These are phyloP conservation scores for Melanopsichium pennsylvanicum DNA, from an alignment of 1,284 basidiomycete genomes.

Conservation along the genomic window DNA sequence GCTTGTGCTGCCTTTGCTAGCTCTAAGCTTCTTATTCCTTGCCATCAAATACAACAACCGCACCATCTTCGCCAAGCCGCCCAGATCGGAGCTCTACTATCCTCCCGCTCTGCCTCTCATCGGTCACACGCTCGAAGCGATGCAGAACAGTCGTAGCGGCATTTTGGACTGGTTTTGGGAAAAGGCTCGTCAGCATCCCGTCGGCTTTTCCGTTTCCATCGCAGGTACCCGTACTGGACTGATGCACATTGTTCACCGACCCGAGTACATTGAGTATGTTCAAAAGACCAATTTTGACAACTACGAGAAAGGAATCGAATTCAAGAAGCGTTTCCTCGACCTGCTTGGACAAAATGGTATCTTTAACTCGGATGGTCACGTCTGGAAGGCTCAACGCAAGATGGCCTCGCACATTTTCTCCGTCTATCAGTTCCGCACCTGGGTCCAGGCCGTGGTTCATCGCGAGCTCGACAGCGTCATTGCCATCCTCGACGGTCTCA, in stretches of 20 bases:
- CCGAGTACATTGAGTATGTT: slow-evolving; percentile 60
- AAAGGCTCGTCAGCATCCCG: slow-evolving; percentile 5
- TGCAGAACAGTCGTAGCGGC: slow-evolving; percentile 4
- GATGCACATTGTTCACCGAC: slow-evolving; percentile 39
- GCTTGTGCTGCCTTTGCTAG: slow-evolving; percentile 14
- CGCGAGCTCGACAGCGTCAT: slow-evolving; percentile 47
- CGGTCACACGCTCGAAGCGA: slow-evolving; percentile 28
- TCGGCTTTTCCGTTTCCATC: slow-evolving; percentile 28
- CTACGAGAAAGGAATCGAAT: slow-evolving; percentile 49
- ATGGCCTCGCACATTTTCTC: slow-evolving; percentile 58
- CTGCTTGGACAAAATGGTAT: slow-evolving; percentile 51
- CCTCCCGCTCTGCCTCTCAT: slow-evolving; percentile 31
- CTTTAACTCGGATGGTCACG: slow-evolving; percentile 59
- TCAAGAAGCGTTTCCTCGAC: slow-evolving; percentile 44
- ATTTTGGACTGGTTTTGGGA: slow-evolving; percentile 31
- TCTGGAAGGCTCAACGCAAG: slow-evolving; percentile 61
- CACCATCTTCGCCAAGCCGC: slow-evolving; percentile 19
- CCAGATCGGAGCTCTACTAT: slow-evolving; percentile 26
- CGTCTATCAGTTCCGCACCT: slow-evolving; percentile 56
- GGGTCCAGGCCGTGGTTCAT: slow-evolving; percentile 53
- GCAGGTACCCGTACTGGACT: slow-evolving; percentile 21
- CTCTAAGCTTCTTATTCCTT: slow-evolving; percentile 21
- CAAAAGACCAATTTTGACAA: slow-evolving; percentile 64
- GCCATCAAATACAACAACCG: slow-evolving; percentile 42
- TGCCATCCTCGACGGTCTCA: slow-evolving; percentile 34